A percentile compares a stretch with the other conserved stretches of the same genome.
phyloP scores from a whole-genome alignment of 2,329 filamentous ascomycete species.

The Phaeomoniella chlamydospora region DNA sequence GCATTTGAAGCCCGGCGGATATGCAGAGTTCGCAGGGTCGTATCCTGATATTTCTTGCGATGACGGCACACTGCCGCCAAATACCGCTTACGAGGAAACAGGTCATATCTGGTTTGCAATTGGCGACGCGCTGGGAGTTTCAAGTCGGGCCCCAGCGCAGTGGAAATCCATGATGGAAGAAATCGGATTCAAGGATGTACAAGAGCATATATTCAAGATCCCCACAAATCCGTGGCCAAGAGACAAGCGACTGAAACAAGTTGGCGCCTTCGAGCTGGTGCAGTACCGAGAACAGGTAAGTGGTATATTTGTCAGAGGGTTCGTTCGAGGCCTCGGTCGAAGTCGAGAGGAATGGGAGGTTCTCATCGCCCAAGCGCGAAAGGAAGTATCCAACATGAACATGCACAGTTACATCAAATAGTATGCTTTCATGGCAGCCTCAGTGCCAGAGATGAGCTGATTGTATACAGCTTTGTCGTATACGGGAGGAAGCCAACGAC shows the following conservation, averaged over 20 bases:
- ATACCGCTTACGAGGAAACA: constrained; percentile 10
- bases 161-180: constrained; percentile 8
- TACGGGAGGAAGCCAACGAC: too few relatives aligned
- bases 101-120: constrained; percentile 14
- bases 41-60: constrained; percentile 14
- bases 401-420: constrained; percentile 6
- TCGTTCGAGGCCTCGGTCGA: constrained; percentile 12
- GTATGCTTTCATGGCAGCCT: constrained; percentile 4
- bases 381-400: constrained; percentile 4
- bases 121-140: constrained; percentile 12
- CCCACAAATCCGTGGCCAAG: constrained; percentile 15
- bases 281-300: constrained; percentile 10
- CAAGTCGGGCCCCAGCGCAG: constrained; percentile 5
- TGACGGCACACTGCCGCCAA: constrained; percentile 13
- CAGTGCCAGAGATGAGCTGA: too few relatives aligned
- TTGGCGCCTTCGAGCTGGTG: constrained; percentile 9
- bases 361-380: constrained; percentile 8
- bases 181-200: constrained; percentile 13
- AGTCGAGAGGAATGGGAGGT: constrained; percentile 8
- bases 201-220: constrained; percentile 12
- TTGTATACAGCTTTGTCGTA: too few relatives aligned
- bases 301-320: constrained; percentile 10
- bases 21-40: constrained; percentile 23
- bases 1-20: constrained; percentile 24
- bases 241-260: constrained; percentile 12